phyloP scores from a whole-genome alignment of 768 basidiomycete species.

The Suillus weaverae region DNA sequence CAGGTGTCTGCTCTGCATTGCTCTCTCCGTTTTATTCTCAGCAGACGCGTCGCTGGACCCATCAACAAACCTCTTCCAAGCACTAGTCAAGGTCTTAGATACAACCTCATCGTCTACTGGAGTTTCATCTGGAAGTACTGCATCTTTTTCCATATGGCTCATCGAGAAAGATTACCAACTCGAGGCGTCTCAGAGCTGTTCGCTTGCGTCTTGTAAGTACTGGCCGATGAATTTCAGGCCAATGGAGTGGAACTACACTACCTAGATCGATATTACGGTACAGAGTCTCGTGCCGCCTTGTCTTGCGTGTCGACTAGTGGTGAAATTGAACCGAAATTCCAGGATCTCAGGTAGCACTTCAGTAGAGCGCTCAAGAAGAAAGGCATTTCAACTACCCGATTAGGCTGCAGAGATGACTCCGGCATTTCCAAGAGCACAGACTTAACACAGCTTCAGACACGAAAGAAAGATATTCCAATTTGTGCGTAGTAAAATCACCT shows the following conservation, averaged over 20 bases:
- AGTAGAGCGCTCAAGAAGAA: neutral
- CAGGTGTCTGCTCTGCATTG: slow-evolving; percentile 41
- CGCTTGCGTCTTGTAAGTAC: neutral
- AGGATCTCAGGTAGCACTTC: neutral
- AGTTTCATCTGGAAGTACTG: neutral
- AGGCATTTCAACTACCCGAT: neutral
- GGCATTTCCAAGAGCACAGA: neutral
- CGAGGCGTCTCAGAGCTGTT: neutral
- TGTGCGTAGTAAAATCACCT: too few relatives aligned
- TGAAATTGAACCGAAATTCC: neutral
- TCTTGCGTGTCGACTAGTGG: neutral
- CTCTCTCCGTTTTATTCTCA: slow-evolving; percentile 36
- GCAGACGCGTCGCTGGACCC: slow-evolving; percentile 13
- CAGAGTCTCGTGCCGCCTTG: neutral
- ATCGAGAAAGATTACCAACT: neutral
- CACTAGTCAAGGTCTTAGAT: neutral
- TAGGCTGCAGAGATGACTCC: neutral
- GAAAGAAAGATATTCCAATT: too few relatives aligned
- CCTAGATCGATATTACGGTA: neutral
- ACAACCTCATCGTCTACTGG: neutral
- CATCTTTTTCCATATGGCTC: slow-evolving; percentile 2
- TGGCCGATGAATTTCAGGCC: neutral
- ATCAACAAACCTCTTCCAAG: slow-evolving; percentile 24
- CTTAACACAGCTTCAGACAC: too few relatives aligned
- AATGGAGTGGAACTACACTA: neutral